Base-by-base conservation (phyloP, 2,329 filamentous ascomycete genomes). In the Aspergillus awamori region DNA sequence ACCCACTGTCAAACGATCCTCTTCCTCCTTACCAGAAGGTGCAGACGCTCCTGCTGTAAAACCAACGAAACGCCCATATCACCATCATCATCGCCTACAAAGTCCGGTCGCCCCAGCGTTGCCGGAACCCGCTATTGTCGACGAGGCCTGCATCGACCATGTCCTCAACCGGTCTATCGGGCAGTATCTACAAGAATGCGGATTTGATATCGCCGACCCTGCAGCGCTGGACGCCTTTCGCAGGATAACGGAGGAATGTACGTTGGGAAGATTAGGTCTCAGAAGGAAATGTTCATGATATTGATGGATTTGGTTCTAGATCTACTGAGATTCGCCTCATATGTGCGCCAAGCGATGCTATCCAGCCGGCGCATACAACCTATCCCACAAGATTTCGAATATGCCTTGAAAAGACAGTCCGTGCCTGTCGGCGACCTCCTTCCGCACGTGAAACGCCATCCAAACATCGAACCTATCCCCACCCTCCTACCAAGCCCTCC, bases 371-470 rank as follows among this genome's bases (percentile, higher is more conserved):
- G 87, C 54, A 81, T 77, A 8, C 79, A 81, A 49, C 83, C 86
- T 1, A 82, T 86, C 22, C 82, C 86, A 0, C 79, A 82, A 63
- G 87, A 89, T 72, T 88, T 88, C 71, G 80, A 84, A 60, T 76
- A 81, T 39, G 76, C 70, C 69, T 75, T 72, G 69, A 77, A 70
- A 26, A 67, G 69, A 60, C 65, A 69, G 45, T 67, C 60, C 15
- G 48, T 78, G 38, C 65, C 67, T 20, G 64, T 72, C 17, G 70
- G 74, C 59, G 75, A 76, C 30, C 74, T 80, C 38, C 64, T 65
- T 22, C 70, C 73, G 30, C 69, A 75, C 51, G 67, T 79, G 15
- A 73, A 75, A 67, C 63, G 69, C 15, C 59, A 63, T 8, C 67
- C 67, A 52, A 67, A 65, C 10, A 39, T 61, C 24, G 60, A 66